A percentile compares a stretch with the other conserved stretches of the same genome.
Evolutionary conservation across 495 filamentous ascomycete species (phyloP).

Genomic region (Daldinia decipiens): DNA sequence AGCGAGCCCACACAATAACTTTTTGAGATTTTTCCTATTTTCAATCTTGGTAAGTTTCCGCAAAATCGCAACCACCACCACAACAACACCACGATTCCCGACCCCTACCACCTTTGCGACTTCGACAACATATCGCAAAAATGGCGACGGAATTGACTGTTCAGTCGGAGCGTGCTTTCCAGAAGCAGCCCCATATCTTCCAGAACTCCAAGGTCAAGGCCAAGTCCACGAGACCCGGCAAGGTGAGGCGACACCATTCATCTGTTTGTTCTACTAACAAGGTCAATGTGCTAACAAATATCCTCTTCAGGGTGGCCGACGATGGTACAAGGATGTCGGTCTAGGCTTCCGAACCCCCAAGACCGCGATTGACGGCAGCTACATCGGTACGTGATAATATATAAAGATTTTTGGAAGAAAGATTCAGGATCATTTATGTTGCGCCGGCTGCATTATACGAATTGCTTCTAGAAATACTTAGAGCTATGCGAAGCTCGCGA

Average conservation of each 20-base stretch:
- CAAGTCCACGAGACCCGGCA: constrained; percentile 85
- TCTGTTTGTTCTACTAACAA: background rate
- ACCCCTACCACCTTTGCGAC: constrained; percentile 49
- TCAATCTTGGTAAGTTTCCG: constrained; percentile 37
- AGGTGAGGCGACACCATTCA: constrained; percentile 58
- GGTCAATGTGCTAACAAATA: background rate
- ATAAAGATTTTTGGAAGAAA: constrained; percentile 7
- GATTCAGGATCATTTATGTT: background rate
- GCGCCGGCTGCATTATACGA: background rate
- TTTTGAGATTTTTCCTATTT: constrained; percentile 47
- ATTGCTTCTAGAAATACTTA: background rate
- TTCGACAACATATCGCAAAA: constrained; percentile 68
- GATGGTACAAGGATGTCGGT: constrained; percentile 99
- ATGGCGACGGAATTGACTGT: constrained; percentile 99
- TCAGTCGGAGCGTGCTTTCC: constrained; percentile 97
- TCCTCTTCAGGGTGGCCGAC: constrained; percentile 66
- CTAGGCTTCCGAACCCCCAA: constrained; percentile 98
- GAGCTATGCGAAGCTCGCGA: background rate
- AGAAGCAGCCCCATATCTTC: constrained; percentile 99
- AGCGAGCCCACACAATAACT: constrained; percentile 49
- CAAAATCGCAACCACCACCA: constrained; percentile 41
- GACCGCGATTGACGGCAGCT: constrained; percentile 95
- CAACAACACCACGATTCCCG: constrained; percentile 39
- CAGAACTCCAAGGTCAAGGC: constrained; percentile 89
- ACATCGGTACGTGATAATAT: constrained; percentile 85